A percentile compares a stretch with the other conserved stretches of the same genome.
phyloP scores from a whole-genome alignment of 139 green algal species.

The Chlamydomonas sp. region DNA sequence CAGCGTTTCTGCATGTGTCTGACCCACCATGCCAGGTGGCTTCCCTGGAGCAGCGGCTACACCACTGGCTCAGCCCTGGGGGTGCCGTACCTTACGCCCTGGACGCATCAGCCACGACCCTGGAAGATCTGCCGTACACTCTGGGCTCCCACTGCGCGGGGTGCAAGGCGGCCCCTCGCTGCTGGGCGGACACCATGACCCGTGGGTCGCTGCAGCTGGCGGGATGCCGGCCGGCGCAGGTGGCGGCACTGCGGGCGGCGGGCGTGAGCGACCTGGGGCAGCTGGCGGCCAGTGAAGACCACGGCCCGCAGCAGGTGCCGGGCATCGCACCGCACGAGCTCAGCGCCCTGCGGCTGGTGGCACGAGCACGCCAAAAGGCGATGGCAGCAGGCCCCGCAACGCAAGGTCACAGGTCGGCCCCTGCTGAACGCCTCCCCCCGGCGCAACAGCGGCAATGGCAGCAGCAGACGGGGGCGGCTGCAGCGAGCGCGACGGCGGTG shows the following conservation, averaged over 20 bases:
- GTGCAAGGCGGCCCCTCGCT: background rate
- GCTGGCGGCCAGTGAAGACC: background rate
- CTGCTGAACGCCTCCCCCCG: too few species aligned
- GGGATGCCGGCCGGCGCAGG: background rate
- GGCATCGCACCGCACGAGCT: background rate
- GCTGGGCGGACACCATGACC: background rate
- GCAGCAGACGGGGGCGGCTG: background rate
- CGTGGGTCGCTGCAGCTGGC: conserved; percentile 17
- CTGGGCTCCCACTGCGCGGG: conserved; percentile 1
- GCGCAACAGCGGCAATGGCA: background rate
- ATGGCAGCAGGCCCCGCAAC: background rate
- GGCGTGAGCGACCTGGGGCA: conserved; percentile 16
- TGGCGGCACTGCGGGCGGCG: background rate
- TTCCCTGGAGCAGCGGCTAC: background rate
- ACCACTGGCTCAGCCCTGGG: background rate
- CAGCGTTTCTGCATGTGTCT: too few species aligned
- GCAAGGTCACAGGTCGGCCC: background rate
- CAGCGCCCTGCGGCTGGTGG: background rate
- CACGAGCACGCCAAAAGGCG: background rate
- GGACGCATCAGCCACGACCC: background rate
- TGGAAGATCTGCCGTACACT: conserved; percentile 10
- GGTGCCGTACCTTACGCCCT: background rate
- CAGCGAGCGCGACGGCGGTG: too few species aligned
- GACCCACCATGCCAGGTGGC: background rate
- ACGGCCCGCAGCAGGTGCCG: background rate